Conservation (phyloP, 2,329 filamentous ascomycete species). For the Fusarium kyushuense region DNA sequence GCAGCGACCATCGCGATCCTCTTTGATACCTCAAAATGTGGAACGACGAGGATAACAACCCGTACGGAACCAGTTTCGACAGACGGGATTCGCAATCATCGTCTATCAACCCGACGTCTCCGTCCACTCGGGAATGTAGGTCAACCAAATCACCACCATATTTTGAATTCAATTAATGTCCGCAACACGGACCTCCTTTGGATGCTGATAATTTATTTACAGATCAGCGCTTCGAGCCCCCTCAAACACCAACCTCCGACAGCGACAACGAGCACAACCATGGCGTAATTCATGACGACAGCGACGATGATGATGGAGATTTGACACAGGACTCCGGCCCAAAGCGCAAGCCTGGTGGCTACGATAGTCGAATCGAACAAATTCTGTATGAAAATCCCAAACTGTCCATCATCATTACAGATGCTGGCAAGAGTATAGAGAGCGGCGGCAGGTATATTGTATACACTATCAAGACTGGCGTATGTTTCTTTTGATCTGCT, state of each 20-base stretch:
- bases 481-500: constrained; percentile 59
- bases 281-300: constrained; percentile 50
- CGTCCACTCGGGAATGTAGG: constrained; percentile 69
- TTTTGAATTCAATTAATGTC: constrained; percentile 9
- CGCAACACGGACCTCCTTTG: constrained; percentile 8
- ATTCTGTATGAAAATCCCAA: constrained; percentile 96
- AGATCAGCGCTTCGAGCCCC: constrained; percentile 68
- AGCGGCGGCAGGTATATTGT: constrained; percentile 94
- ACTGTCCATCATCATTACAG: constrained; percentile 88
- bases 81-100: constrained; percentile 83
- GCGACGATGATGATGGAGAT: constrained; percentile 64
- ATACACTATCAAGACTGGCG: constrained; percentile 95
- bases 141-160: constrained; percentile 39
- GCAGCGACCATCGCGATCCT: constrained; percentile 27
- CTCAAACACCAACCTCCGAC: constrained; percentile 78
- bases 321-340: constrained; percentile 60
- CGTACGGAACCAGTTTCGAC: constrained; percentile 91
- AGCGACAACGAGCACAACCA: constrained; percentile 69
- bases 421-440: constrained; percentile 95
- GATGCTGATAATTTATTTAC: constrained; percentile 22
- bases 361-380: constrained; percentile 96
- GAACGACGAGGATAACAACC: constrained; percentile 99
- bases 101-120: constrained; percentile 74
- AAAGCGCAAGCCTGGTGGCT: constrained; percentile 83
- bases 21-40: constrained; percentile 73